Base-by-base conservation (phyloP, 192 early-diverging fungal species). In the Linnemannia elongata region DNA sequence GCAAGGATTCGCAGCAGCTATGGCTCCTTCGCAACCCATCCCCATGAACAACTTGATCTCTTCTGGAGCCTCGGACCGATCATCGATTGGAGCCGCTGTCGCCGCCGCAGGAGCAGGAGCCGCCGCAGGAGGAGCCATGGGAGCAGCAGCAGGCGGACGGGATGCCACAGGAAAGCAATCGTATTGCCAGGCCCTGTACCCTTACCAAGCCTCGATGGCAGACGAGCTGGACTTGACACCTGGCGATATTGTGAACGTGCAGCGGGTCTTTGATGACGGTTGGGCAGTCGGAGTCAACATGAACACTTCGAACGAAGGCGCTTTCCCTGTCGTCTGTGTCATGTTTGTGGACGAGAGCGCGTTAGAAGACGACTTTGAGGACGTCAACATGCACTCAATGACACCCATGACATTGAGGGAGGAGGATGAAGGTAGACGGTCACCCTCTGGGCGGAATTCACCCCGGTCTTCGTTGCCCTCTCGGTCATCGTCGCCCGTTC, bases 261-360 rank as follows among this genome's bases (percentile, higher is more conserved):
- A 92, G 22, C 89, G 92, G 81, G 91, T 91, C 30, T 98, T 96
- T 89, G 96, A 97, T 80, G 97, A 98, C 82, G 97, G 97, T 12
- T 98, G 97, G 97, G 97, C 95, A 33, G 90, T 97, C 4, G 97
- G 97, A 36, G 88, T 93, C 74, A 97, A 97, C 88, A 81, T 93
- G 78, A 92, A 90, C 57, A 95, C 95, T 5, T 91, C 93, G 2
- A 49, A 83, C 49, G 93, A 94, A 72, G 97, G 97, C 20, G 95
- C 95, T 0, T 98, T 98, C 93, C 97, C 97, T 17, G 77, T 96
- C 6, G 95, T 96, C 41, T 98, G 97, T 79, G 91, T 97, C 18
- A 78, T 87, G 79, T 87, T 87, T 87, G 85, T 87, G 76, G 85
- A 87, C 49, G 85, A 87, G 76, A 81, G 79, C 45, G 79, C 79